Conservation (phyloP, 495 filamentous ascomycete genomes). For the Pseudomonodictys pantanalensis region DNA sequence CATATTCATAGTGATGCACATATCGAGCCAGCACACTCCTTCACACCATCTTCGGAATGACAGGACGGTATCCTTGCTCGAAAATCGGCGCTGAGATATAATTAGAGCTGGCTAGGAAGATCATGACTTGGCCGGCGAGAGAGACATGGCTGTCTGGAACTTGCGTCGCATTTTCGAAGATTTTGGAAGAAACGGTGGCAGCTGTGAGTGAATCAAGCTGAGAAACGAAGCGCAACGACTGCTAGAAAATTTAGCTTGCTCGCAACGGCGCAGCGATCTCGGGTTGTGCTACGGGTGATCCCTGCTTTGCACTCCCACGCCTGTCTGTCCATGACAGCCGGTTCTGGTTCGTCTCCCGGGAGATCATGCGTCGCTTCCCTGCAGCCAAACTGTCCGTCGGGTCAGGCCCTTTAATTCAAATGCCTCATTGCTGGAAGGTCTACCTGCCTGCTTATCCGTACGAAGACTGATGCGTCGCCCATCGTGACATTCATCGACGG, state of each 20-base stretch:
- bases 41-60: slow-evolving; percentile 11
- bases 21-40: slow-evolving; percentile 16
- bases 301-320: slow-evolving; percentile 23
- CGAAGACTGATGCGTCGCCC: no score
- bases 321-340: slow-evolving; percentile 20
- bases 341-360: no score
- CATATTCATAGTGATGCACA: slow-evolving; percentile 22
- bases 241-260: slow-evolving; percentile 19
- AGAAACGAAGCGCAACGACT: slow-evolving; percentile 6
- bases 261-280: slow-evolving; percentile 20
- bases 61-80: slow-evolving; percentile 2
- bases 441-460: no score
- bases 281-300: slow-evolving; percentile 10
- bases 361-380: slow-evolving; percentile 34
- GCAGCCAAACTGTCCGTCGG: slow-evolving; percentile 23
- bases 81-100: background rate
- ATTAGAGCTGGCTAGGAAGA: no score
- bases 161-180: no score
- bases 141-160: no score
- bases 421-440: no score
- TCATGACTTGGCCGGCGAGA: no score
- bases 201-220: background rate
- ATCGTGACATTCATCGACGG: no score
- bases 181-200: no score
- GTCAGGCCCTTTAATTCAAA: slow-evolving; percentile 18